Conservation (phyloP, 2,329 filamentous ascomycete species). For the Ophiostoma ulmi region DNA sequence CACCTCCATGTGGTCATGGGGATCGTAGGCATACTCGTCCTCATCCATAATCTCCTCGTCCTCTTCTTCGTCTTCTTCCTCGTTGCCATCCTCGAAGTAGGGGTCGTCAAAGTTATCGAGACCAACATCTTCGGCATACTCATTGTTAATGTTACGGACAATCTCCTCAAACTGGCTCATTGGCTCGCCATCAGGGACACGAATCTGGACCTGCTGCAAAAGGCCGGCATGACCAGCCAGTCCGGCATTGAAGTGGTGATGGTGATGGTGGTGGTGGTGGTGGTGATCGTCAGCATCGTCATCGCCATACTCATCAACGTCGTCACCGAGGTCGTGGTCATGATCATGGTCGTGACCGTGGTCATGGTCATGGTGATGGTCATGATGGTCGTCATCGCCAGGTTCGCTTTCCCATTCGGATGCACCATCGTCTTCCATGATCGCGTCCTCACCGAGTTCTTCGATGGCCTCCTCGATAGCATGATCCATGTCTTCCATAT, state of each 20-base stretch:
- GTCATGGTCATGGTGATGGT: conserved; percentile 39
- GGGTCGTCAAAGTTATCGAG: conserved; percentile 48
- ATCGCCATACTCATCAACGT: conserved; percentile 43
- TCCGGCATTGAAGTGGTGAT: conserved; percentile 44
- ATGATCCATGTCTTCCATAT: conserved; percentile 45
- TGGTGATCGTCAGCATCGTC: conserved; percentile 34
- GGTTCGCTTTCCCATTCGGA: conserved; percentile 60
- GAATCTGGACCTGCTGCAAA: conserved; percentile 38
- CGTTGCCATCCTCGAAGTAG: conserved; percentile 51
- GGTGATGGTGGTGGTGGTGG: conserved; percentile 7
- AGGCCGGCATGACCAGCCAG: neutral
- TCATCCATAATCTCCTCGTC: conserved; percentile 69
- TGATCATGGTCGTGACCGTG: conserved; percentile 44
- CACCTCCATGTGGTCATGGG: conserved; percentile 44
- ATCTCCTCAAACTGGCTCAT: conserved; percentile 41
- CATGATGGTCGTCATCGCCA: conserved; percentile 51
- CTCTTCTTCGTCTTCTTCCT: conserved; percentile 62
- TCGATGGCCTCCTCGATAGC: conserved; percentile 54
- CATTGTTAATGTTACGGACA: conserved; percentile 22
- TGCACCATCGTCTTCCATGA: conserved; percentile 54
- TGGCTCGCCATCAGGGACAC: conserved; percentile 49
- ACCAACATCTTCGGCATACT: conserved; percentile 42
- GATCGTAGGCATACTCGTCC: conserved; percentile 58
- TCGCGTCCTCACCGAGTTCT: conserved; percentile 60
- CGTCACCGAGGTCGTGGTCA: conserved; percentile 40